These are phyloP conservation scores for Leucogyrophana mollusca DNA, from an alignment of 768 basidiomycete species.

Conservation along the genomic window DNA sequence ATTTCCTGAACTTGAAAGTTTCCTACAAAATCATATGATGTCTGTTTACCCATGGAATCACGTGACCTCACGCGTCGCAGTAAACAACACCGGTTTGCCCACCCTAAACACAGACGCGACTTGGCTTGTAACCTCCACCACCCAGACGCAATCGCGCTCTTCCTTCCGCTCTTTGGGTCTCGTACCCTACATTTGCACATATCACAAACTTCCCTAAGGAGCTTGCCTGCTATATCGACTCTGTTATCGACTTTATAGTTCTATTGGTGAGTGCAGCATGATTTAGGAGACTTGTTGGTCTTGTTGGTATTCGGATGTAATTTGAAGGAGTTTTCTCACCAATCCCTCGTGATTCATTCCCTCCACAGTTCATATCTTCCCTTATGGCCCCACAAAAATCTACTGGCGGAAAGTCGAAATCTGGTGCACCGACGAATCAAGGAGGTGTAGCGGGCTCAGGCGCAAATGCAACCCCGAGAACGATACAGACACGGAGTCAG, in stretches of 20 bases:
- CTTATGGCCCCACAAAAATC: constrained; percentile 49
- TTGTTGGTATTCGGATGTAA: neutral
- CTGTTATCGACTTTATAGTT: no score
- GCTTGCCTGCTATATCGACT: no score
- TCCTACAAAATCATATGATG: no score
- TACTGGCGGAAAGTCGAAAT: constrained; percentile 64
- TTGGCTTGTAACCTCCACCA: constrained; percentile 29
- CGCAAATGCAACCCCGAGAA: constrained; percentile 29
- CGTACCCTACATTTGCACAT: neutral
- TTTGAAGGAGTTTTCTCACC: neutral
- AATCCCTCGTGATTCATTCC: no score
- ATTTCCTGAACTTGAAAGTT: no score
- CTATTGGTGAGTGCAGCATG: no score
- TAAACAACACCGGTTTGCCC: constrained; percentile 30
- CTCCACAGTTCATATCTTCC: no score
- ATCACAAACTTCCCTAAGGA: neutral
- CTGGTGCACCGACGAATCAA: constrained; percentile 29
- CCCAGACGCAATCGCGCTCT: constrained; percentile 5
- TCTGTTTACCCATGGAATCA: constrained; percentile 7
- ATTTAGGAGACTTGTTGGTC: no score
- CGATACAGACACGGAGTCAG: constrained; percentile 70
- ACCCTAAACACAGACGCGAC: constrained; percentile 34
- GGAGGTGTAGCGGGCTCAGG: constrained; percentile 24
- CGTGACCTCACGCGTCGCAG: constrained; percentile 27
- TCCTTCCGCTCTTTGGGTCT: neutral